These are phyloP conservation scores for Alliaria petiolata DNA, from an alignment of 345 rosid species.

Conservation along the genomic window DNA sequence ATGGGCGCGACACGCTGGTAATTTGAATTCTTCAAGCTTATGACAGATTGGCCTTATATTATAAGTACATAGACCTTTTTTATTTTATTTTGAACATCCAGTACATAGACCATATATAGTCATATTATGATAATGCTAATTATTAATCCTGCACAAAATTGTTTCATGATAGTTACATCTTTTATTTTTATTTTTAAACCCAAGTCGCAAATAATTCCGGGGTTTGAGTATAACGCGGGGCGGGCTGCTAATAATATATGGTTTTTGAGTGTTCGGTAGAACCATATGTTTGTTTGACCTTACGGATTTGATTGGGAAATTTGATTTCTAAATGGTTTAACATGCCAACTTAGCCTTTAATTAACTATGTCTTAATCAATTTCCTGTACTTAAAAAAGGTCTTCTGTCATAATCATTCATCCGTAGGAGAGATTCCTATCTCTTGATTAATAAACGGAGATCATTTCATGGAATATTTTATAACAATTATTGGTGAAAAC, in stretches of 20 bases:
- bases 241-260: neutral
- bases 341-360: neutral
- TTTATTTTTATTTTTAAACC: neutral
- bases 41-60: slow-evolving; percentile 2
- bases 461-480: neutral
- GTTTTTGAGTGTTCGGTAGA: neutral
- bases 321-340: neutral
- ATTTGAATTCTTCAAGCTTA: neutral
- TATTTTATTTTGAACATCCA: too few species aligned
- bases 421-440: neutral
- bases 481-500: neutral
- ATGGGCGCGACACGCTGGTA: slow-evolving; percentile 7
- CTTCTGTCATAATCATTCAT: neutral
- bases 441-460: neutral
- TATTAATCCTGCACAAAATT: too few species aligned
- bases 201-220: neutral
- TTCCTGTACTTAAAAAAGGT: neutral
- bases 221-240: neutral
- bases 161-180: neutral
- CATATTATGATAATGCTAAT: neutral
- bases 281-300: slow-evolving; percentile 5
- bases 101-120: neutral
- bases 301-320: neutral
- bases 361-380: neutral
- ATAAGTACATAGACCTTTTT: neutral